Base-by-base conservation (phyloP, 345 rosid species). In the Populus nigra region DNA sequence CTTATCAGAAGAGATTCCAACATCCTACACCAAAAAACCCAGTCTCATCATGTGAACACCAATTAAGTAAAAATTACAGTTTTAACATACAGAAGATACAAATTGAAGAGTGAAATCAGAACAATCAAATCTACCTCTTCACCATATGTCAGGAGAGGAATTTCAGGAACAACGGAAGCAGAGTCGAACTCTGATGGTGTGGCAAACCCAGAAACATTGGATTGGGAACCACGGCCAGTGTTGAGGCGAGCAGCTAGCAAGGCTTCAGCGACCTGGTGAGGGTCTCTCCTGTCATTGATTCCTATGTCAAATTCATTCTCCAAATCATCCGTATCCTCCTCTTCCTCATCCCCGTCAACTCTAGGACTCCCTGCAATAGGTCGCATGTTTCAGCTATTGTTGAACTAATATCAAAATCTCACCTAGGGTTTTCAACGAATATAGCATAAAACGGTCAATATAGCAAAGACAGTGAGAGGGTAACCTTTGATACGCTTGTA, bases 401-500 rank as follows among this genome's bases (percentile, higher is more conserved):
- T 18, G 23, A 62, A 23, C 17, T 53, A 49, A 36, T 29, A 33
- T 18, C 36, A 78, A 77, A 47, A n/a, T 39, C 33, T 15, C 22
- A 8, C 13, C 18, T 38, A 12, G 45, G 38, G 1, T 23, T 10
- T 59, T 59, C 65, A n/a, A 59, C 25, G 15, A 66, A 66, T 73
- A 38, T 23, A 8, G n/a, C 33, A 31, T 36, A 59, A 79, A 53
- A 39, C 15, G 45, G 17, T 15, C 15, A 31, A 29, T 5, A 62
- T 3, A 57, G 31, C 43, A 73, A 73, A 59, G 18, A 11, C 13
- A 65, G 17, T 8, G 27, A 74, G 38, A 43, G 47, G 50, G 77
- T 79, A 39, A 88, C 98, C 98, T 88, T 92, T 90, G 81, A 94
- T 73, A 36, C 97, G 97, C 83, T 90, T 93, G 87, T 85, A 94